These are phyloP conservation scores for Rhodocollybia butyracea DNA, from an alignment of 768 basidiomycete species.

Conservation along the genomic window DNA sequence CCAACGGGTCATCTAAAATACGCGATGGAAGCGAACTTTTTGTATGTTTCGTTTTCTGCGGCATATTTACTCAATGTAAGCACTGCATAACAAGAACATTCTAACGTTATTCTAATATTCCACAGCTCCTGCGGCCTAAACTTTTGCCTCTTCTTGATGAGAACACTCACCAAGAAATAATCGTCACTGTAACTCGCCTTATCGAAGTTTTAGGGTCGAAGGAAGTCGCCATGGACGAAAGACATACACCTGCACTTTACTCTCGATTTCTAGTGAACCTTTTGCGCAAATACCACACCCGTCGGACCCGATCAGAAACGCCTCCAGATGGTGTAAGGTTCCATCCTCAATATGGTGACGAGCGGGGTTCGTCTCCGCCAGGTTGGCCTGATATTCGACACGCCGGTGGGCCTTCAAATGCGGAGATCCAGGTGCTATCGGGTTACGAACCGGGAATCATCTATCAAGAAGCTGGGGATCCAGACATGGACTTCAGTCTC, in stretches of 20 bases:
- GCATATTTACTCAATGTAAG: conserved; percentile 61
- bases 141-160: conserved; percentile 40
- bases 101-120: neutral
- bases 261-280: conserved; percentile 52
- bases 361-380: conserved; percentile 24
- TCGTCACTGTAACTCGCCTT: conserved; percentile 38
- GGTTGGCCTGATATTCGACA: conserved; percentile 42
- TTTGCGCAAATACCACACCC: conserved; percentile 33
- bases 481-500: conserved; percentile 47
- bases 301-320: neutral
- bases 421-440: neutral
- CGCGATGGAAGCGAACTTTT: conserved; percentile 51
- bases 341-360: conserved; percentile 19
- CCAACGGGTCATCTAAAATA: conserved; percentile 54
- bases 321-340: conserved; percentile 8
- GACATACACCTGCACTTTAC: conserved; percentile 56
- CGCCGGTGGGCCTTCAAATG: conserved; percentile 7
- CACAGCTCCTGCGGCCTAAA: conserved; percentile 49
- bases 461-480: conserved; percentile 19
- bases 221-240: conserved; percentile 51
- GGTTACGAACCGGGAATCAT: conserved; percentile 7
- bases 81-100: neutral
- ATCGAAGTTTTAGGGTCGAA: conserved; percentile 44
- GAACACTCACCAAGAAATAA: conserved; percentile 36
- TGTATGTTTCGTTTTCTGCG: conserved; percentile 55